These are phyloP conservation scores for Boletus tylopilopsis DNA, from an alignment of 768 basidiomycete species.

Conservation along the genomic window DNA sequence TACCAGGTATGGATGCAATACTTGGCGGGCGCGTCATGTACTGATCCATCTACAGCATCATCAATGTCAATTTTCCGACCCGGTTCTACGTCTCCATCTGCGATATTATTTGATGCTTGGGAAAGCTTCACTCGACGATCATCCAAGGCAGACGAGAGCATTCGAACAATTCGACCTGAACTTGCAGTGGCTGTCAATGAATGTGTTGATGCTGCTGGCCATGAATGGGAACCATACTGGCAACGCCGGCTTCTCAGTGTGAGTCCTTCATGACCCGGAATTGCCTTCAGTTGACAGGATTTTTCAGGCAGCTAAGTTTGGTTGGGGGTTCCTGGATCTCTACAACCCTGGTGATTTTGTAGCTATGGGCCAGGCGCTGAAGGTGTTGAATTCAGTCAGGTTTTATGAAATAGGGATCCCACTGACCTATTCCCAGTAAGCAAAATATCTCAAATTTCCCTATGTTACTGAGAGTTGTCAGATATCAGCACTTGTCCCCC, in stretches of 20 bases:
- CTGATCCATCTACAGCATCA: conserved; percentile 48
- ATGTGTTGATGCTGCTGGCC: conserved; percentile 90
- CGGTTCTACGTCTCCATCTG: conserved; percentile 87
- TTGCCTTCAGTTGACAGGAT: background rate
- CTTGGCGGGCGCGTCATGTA: background rate
- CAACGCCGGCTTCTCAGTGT: conserved; percentile 85
- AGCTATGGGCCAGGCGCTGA: conserved; percentile 86
- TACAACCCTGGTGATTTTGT: conserved; percentile 93
- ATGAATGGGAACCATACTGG: conserved; percentile 89
- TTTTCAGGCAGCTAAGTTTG: conserved; percentile 90
- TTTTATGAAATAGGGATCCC: conserved; percentile 93
- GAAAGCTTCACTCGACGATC: conserved; percentile 80
- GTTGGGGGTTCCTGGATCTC: conserved; percentile 88
- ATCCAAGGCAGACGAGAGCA: conserved; percentile 90
- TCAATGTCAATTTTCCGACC: conserved; percentile 84
- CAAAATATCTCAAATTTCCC: background rate
- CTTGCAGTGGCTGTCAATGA: conserved; percentile 84
- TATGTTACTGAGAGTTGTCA: conserved; percentile 29
- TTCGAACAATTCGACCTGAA: conserved; percentile 83
- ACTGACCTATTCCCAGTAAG: conserved; percentile 86
- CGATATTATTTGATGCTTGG: conserved; percentile 91
- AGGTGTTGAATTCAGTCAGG: conserved; percentile 91
- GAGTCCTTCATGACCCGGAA: background rate
- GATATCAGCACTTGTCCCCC: conserved; percentile 80
- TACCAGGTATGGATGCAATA: conserved; percentile 63